phyloP scores from a whole-genome alignment of 192 early-diverging fungal species.

The Neocallimastix lanati region DNA sequence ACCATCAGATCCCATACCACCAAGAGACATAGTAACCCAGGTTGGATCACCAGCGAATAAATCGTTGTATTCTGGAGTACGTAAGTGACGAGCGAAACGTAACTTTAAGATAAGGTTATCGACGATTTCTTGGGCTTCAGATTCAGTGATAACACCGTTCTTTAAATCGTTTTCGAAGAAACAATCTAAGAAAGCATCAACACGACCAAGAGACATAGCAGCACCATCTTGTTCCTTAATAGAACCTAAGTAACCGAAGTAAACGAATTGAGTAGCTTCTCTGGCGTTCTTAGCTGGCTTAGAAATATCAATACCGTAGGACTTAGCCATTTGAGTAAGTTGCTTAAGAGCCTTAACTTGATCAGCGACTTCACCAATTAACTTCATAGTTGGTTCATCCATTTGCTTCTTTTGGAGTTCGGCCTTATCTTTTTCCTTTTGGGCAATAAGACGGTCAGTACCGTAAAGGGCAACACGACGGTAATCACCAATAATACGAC shows the following conservation, averaged over 20 bases:
- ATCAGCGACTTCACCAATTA: conserved; percentile 7
- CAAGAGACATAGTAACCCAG: too few relatives aligned
- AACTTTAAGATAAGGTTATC: too few relatives aligned
- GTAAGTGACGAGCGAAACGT: too few relatives aligned
- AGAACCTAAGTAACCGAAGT: conserved; percentile 8
- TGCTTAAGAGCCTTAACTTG: conserved; percentile 6
- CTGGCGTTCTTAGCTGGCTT: conserved; percentile 8
- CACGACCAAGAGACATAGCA: conserved; percentile 8
- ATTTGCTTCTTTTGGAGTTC: background rate
- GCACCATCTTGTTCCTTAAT: conserved; percentile 11
- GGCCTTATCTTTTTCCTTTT: conserved; percentile 5
- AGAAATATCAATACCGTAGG: conserved; percentile 9
- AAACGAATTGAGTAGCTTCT: conserved; percentile 7
- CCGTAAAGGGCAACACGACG: conserved; percentile 11
- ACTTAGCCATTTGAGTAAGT: conserved; percentile 5
- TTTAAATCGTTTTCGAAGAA: too few relatives aligned
- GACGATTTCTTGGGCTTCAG: too few relatives aligned
- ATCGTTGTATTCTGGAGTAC: too few relatives aligned
- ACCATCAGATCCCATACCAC: conserved; percentile 9
- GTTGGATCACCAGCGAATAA: too few relatives aligned
- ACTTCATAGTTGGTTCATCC: conserved; percentile 4
- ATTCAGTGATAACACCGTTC: too few relatives aligned
- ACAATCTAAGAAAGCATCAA: conserved; percentile 9
- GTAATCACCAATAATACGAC: conserved; percentile 9
- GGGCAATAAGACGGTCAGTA: conserved; percentile 5